Base-by-base conservation (phyloP, 148 eudicot species). In the Hydrangea macrophylla region DNA sequence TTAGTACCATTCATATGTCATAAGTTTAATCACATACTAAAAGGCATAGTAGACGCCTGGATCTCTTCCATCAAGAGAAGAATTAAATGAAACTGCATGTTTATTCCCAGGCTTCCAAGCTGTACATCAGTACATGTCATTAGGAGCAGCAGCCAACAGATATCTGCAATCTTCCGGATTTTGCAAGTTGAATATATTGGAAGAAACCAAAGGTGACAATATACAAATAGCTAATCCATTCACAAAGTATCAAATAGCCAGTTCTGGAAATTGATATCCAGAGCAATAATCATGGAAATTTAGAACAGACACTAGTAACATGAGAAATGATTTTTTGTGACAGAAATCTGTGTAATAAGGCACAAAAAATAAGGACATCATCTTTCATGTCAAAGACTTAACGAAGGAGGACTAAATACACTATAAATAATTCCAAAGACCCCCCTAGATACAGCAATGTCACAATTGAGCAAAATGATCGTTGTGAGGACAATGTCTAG, bases 11-110 rank as follows among this genome's bases (percentile, higher is more conserved):
- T 61, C 44, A 59, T 23, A 11, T 58, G 73, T 20, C 51, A 48
- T 25, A 30, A n/a, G 60, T 32, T n/a, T 11, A 13, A 55, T 44
- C 9, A 11, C 18, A 13, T n/a, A 67, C 48, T 28, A 55, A 51
- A 27, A 12, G 66, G 55, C 48, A 26, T 65, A 42, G 70, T 64
- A 67, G 50, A 39, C 62, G 39, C 62, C 45, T 55, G 58, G 62
- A n/a, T n/a, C 73, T 58, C 61, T 27, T 33, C 37, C 65, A 64
- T 65, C 56, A 55, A 70, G 45, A 57, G 31, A 58, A 37, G 23
- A 63, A 26, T 69, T 70, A n/a, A n/a, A n/a, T 44, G 60, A 17
- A 30, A 67, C n/a, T 23, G 20, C 11, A 54, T 54, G 35, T n/a
- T 24, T 32, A 48, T n/a, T 48, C 53, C 0, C 18, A 48, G n/a